These are phyloP conservation scores for Tremellales sp. DNA, from an alignment of 1,284 basidiomycete species.

Conservation along the genomic window DNA sequence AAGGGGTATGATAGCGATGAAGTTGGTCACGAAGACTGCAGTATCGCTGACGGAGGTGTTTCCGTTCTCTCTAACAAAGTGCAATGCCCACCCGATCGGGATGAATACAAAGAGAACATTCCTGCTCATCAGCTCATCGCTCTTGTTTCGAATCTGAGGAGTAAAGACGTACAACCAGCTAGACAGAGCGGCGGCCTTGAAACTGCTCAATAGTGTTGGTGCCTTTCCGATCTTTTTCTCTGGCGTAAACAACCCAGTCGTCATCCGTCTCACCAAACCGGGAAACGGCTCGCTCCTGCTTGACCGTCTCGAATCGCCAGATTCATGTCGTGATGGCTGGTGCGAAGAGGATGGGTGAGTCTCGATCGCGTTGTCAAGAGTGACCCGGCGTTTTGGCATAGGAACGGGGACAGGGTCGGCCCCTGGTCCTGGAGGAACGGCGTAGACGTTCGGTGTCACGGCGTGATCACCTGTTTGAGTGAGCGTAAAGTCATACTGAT, in stretches of 20 bases:
- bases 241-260: conserved; percentile 45
- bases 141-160: neutral
- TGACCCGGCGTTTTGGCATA: neutral
- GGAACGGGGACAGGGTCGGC: neutral
- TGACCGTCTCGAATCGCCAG: neutral
- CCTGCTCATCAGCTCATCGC: conserved; percentile 11
- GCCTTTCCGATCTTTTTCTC: conserved; percentile 43
- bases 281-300: neutral
- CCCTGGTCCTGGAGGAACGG: neutral
- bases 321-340: neutral
- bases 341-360: neutral
- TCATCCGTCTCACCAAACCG: conserved; percentile 28
- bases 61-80: conserved; percentile 41
- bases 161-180: conserved; percentile 44
- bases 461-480: no score
- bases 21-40: conserved; percentile 43
- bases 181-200: conserved; percentile 41
- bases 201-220: conserved; percentile 40
- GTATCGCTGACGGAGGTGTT: conserved; percentile 42
- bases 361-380: neutral
- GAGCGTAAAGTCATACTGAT: no score
- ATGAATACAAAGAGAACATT: conserved; percentile 52
- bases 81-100: conserved; percentile 50
- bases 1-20: conserved; percentile 51
- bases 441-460: neutral